phyloP scores from a whole-genome alignment of 2,329 filamentous ascomycete genomes.

The Cercospora nicotianae region DNA sequence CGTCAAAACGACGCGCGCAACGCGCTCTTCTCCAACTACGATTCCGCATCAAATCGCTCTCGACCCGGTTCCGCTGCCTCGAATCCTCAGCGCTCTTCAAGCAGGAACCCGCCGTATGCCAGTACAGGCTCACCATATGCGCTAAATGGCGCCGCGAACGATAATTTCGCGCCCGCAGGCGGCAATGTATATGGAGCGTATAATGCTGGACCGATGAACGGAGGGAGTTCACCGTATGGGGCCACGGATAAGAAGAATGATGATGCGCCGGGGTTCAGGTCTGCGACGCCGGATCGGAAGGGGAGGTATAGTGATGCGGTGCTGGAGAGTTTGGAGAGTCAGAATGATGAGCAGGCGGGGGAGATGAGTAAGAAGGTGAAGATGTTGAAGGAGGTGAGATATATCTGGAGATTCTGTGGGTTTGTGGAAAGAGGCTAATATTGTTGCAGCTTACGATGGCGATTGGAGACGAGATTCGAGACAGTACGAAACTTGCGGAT shows the following conservation, averaged over 20 bases:
- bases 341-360: slow-evolving; percentile 87
- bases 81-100: slow-evolving; percentile 23
- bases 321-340: slow-evolving; percentile 88
- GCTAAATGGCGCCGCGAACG: slow-evolving; percentile 17
- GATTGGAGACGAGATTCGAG: slow-evolving; percentile 93
- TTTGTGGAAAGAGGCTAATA: background rate
- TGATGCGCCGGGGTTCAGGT: slow-evolving; percentile 37
- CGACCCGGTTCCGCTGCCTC: slow-evolving; percentile 39
- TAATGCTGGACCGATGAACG: slow-evolving; percentile 33
- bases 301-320: slow-evolving; percentile 93
- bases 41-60: slow-evolving; percentile 33
- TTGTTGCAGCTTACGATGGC: slow-evolving; percentile 70
- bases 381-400: slow-evolving; percentile 81
- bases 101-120: slow-evolving; percentile 26
- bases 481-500: slow-evolving; percentile 82
- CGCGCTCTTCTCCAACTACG: slow-evolving; percentile 44
- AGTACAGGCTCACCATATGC: slow-evolving; percentile 24
- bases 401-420: background rate
- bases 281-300: slow-evolving; percentile 55
- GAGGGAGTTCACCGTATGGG: slow-evolving; percentile 20
- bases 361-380: slow-evolving; percentile 89
- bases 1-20: slow-evolving; percentile 40
- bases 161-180: slow-evolving; percentile 21
- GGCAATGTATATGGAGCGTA: slow-evolving; percentile 35
- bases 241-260: slow-evolving; percentile 15